Evolutionary conservation across 257 asterid species (phyloP).

Genomic region (Solanum gracilifrons): DNA sequence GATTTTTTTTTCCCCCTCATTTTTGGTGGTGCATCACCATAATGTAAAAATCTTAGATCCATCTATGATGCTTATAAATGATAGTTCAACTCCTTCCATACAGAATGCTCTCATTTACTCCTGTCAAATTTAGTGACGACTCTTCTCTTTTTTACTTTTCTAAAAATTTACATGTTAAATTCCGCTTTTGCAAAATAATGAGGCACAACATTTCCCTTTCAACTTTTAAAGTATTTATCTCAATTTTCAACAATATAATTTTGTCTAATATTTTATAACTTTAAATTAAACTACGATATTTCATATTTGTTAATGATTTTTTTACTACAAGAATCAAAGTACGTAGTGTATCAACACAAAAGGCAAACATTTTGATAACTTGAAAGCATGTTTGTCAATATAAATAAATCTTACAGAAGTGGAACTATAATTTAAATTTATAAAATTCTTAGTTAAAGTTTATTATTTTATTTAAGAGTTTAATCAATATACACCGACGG

Average conservation of each 20-base stretch:
- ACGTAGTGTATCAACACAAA: background rate
- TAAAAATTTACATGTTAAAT: background rate
- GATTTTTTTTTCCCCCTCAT: too few species aligned
- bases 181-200: background rate
- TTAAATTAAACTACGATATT: background rate
- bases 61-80: too few species aligned
- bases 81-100: too few species aligned
- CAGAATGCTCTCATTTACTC: too few species aligned
- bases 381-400: background rate
- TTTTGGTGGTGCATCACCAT: too few species aligned
- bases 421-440: too few species aligned
- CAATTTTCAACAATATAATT: background rate
- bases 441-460: too few species aligned
- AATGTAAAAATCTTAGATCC: too few species aligned
- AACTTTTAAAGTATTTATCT: background rate
- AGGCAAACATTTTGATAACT: background rate
- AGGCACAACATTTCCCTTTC: background rate
- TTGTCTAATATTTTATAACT: background rate
- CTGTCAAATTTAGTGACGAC: too few species aligned
- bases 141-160: too few species aligned
- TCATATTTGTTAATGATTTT: background rate
- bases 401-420: background rate
- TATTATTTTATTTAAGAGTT: too few species aligned
- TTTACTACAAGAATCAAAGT: background rate
- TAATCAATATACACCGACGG: too few species aligned